Base-by-base conservation (phyloP, 108 stramenopile species). In the Skeletonema potamos region DNA sequence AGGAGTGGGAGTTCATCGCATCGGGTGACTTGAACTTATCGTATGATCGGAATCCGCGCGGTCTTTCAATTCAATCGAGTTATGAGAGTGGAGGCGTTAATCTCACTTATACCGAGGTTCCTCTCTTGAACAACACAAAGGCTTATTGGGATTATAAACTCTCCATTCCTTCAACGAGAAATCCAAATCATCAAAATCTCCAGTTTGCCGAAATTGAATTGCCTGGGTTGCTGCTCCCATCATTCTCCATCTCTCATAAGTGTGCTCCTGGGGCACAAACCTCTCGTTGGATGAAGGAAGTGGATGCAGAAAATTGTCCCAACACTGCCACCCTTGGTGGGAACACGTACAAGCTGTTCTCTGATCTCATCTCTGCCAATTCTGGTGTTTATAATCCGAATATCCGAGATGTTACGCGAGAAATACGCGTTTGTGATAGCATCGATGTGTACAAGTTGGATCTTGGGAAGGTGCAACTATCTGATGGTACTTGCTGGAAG, bases 401-500 rank as follows among this genome's bases (percentile, higher is more conserved):
- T 20, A 57, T 81, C 26, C 68, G 75, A 17, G 74, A 75, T 46
- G 72, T 81, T 27, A 64, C 62, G 10, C 34, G 64, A 10, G 58
- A 64, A 13, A 15, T 27, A 5, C 29, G 30, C 8, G 58, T 36
- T 20, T 79, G 73, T 22, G 64, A 71, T 18, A 13, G 18, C 6
- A 13, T 34, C 4, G 74, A 68, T 64, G 24, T 2, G 7, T 34
- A 33, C 54, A 68, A 73, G 18, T 41, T 37, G 34, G 39, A 34
- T 7, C 64, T 73, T 24, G 79, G 70, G 10, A 71, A 7, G 43
- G 69, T 76, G 7, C 54, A 46, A 33, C 58, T 64, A 10, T 46
- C 54, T 20, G 59, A 62, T 54, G 74, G 69, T 6, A 17, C 60
- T 18, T 82, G 81, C 18, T 82, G 69, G 69, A 62, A 54, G 32